A percentile compares a stretch with the other conserved stretches of the same genome.
Evolutionary conservation across 345 rosid species (phyloP).

Genomic region (Stellera chamaejasme): DNA sequence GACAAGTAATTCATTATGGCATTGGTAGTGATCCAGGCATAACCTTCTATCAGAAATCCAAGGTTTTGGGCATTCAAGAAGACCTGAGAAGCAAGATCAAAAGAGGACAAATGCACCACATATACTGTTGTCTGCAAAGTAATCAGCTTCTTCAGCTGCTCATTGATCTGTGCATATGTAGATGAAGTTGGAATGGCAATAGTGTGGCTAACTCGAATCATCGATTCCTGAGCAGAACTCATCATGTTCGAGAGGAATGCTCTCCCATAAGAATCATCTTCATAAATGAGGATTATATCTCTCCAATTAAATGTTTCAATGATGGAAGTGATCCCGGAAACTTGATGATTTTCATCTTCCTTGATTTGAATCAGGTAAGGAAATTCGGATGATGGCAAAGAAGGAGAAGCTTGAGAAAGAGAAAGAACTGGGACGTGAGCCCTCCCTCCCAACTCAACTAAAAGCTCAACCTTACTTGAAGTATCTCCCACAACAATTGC

Average conservation of each 20-base stretch:
- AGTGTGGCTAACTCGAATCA: slow-evolving; percentile 5
- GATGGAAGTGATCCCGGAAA: slow-evolving; percentile 17
- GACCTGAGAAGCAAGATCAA: slow-evolving; percentile 13
- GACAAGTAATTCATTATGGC: slow-evolving; percentile 8
- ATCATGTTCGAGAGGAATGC: slow-evolving; percentile 10
- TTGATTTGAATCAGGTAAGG: slow-evolving; percentile 19
- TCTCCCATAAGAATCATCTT: slow-evolving; percentile 21
- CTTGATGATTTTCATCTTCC: slow-evolving; percentile 16
- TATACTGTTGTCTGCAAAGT: slow-evolving; percentile 9
- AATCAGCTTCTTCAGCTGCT: slow-evolving; percentile 10
- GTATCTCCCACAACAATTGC: slow-evolving; percentile 1
- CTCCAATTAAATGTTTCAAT: slow-evolving; percentile 20
- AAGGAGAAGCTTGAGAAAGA: slow-evolving; percentile 12
- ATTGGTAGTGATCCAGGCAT: slow-evolving; percentile 30
- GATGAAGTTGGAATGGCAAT: slow-evolving; percentile 17
- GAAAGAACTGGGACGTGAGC: slow-evolving; percentile 45
- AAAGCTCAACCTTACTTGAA: background rate
- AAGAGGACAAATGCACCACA: slow-evolving; percentile 20
- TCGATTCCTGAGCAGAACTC: slow-evolving; percentile 6
- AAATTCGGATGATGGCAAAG: slow-evolving; percentile 8
- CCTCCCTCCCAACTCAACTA: slow-evolving; percentile 15
- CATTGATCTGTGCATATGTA: slow-evolving; percentile 2
- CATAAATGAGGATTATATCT: slow-evolving; percentile 18
- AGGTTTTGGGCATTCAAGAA: slow-evolving; percentile 13
- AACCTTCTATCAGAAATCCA: slow-evolving; percentile 28